A percentile compares a stretch with the other conserved stretches of the same genome.
phyloP scores from a whole-genome alignment of 2,329 filamentous ascomycete genomes.

The Penicillium sp. region DNA sequence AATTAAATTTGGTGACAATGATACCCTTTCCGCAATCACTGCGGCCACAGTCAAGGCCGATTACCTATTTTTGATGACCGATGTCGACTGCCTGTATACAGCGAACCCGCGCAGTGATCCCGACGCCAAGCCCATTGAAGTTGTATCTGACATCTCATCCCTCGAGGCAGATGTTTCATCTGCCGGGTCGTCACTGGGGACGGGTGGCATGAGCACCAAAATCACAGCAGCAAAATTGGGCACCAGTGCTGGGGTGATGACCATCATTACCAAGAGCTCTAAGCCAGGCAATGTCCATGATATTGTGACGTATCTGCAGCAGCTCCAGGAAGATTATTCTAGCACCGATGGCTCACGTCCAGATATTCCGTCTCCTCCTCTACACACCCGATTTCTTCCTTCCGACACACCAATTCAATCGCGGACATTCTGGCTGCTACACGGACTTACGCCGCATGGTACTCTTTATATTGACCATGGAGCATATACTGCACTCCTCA shows the following conservation, averaged over 20 bases:
- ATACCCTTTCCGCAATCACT: conserved; percentile 92
- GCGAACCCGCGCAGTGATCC: conserved; percentile 84
- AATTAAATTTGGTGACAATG: conserved; percentile 99
- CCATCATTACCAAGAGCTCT: conserved; percentile 89
- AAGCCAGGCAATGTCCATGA: conserved; percentile 84
- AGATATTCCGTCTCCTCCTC: conserved; percentile 50
- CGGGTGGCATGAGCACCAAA: conserved; percentile 96
- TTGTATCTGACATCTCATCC: conserved; percentile 79
- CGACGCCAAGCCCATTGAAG: conserved; percentile 82
- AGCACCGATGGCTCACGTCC: conserved; percentile 15
- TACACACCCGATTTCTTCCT: conserved; percentile 90
- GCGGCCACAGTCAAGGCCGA: conserved; percentile 96
- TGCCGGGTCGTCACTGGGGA: conserved; percentile 81
- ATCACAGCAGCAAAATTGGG: conserved; percentile 88
- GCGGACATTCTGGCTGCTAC: conserved; percentile 93
- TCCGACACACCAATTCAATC: conserved; percentile 80
- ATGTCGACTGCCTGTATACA: conserved; percentile 95
- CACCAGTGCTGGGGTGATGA: conserved; percentile 90
- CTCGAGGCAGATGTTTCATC: conserved; percentile 86
- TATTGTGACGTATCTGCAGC: conserved; percentile 77
- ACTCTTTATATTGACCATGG: conserved; percentile 91
- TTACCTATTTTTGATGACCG: conserved; percentile 96
- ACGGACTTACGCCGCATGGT: conserved; percentile 84
- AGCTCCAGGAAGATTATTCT: conserved; percentile 41
- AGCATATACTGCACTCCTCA: conserved; percentile 69